These are phyloP conservation scores for Pythium oligandrum DNA, from an alignment of 352 stramenopile species.

Conservation along the genomic window DNA sequence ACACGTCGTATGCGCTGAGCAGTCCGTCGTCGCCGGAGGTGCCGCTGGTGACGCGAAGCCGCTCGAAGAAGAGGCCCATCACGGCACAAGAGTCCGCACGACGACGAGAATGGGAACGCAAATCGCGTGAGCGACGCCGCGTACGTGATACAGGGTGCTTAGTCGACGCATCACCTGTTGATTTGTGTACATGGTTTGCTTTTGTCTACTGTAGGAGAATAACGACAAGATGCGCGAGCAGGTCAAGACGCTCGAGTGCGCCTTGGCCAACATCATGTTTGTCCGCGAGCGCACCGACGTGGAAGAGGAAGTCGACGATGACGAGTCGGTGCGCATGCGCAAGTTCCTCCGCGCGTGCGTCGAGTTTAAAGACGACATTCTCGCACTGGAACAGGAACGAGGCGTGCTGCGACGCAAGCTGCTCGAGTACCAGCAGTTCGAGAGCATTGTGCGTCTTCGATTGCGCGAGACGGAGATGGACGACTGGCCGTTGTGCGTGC, in stretches of 20 bases:
- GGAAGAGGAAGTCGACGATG: not conserved
- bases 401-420: not conserved
- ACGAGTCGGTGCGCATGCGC: slow-evolving; percentile 2
- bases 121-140: too few species aligned
- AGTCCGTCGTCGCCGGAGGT: too few species aligned
- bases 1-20: too few species aligned
- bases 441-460: not conserved
- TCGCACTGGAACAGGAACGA: not conserved
- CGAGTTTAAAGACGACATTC: not conserved
- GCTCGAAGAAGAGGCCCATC: too few species aligned
- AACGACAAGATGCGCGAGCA: slow-evolving; percentile 4
- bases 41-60: too few species aligned
- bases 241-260: slow-evolving; percentile 9
- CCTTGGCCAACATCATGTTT: not conserved
- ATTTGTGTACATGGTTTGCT: too few species aligned
- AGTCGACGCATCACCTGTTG: too few species aligned
- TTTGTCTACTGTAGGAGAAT: not conserved
- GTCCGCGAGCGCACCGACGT: not conserved
- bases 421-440: not conserved
- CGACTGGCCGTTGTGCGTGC: not conserved
- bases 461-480: slow-evolving; percentile 2
- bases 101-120: too few species aligned
- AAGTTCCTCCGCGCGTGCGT: not conserved
- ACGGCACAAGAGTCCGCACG: too few species aligned
- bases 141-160: too few species aligned